Evolutionary conservation across 208 protist species (phyloP).

Genomic region (Jaenimonas drosophilae): DNA sequence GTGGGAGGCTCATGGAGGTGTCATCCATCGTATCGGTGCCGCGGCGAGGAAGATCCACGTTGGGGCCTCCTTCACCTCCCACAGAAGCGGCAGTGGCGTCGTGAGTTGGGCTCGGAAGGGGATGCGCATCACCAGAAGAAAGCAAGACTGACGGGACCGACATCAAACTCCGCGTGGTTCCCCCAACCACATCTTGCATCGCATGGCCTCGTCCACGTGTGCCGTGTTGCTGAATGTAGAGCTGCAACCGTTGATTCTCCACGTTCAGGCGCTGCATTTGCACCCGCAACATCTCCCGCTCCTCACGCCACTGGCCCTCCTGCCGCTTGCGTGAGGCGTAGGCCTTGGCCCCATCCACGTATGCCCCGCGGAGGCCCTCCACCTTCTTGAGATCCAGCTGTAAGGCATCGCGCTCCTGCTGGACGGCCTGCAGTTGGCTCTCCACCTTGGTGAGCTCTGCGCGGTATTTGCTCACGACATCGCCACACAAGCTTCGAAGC

Average conservation of each 20-base stretch:
- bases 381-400: conserved; percentile 11
- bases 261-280: conserved; percentile 41
- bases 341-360: conserved; percentile 15
- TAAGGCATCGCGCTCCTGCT: conserved; percentile 12
- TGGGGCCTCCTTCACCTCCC: too few relatives aligned
- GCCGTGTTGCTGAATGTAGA: conserved; percentile 24
- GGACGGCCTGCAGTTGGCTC: conserved; percentile 17
- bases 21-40: too few relatives aligned
- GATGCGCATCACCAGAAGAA: too few relatives aligned
- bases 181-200: too few relatives aligned
- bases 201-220: too few relatives aligned
- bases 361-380: conserved; percentile 24
- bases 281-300: conserved; percentile 41
- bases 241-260: conserved; percentile 60
- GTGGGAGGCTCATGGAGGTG: too few relatives aligned
- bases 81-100: too few relatives aligned
- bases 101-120: too few relatives aligned
- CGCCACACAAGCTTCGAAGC: conserved; percentile 25
- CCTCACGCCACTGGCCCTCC: conserved; percentile 36
- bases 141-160: too few relatives aligned
- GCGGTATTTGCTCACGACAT: conserved; percentile 25
- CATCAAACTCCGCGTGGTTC: too few relatives aligned
- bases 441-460: conserved; percentile 17
- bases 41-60: too few relatives aligned
- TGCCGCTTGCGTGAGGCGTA: conserved; percentile 16